Percentiles rank a stretch among this genome's conserved stretches.
Evolutionary conservation across 306 rosid genomes (phyloP).

Genomic region (Luffa acutangula): DNA sequence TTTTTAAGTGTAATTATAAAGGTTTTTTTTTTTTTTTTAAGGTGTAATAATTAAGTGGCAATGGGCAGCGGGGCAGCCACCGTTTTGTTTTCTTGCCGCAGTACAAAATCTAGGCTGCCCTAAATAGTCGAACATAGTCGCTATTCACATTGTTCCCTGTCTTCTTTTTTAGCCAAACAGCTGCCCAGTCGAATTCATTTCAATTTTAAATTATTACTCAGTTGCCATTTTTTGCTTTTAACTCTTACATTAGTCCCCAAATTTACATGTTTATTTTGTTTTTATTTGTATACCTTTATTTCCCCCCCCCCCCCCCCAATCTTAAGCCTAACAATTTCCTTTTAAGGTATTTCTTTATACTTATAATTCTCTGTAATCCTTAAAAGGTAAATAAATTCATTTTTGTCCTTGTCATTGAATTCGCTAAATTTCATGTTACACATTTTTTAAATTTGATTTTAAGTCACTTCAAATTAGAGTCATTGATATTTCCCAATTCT

Average conservation of each 20-base stretch:
- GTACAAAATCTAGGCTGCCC: conserved; percentile 1
- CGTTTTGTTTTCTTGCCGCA: neutral
- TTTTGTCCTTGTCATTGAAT: neutral
- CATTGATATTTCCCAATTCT: too few species aligned
- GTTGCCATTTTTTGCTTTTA: too few species aligned
- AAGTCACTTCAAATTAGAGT: too few species aligned
- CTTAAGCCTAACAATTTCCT: too few species aligned
- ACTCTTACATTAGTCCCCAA: neutral
- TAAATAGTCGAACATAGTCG: neutral
- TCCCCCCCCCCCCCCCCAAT: too few species aligned
- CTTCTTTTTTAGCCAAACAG: neutral
- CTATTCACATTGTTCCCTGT: neutral
- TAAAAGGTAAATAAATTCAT: too few species aligned
- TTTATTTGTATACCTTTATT: too few species aligned
- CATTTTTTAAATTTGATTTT: neutral
- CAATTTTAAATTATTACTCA: neutral
- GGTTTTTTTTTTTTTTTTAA: too few species aligned
- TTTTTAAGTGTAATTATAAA: neutral
- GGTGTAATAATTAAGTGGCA: neutral
- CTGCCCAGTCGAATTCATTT: neutral
- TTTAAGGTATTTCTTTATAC: too few species aligned
- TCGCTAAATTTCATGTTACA: neutral
- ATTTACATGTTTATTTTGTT: too few species aligned
- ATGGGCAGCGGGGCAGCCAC: neutral
- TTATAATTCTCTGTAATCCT: too few species aligned